Conservation (phyloP, 2,329 filamentous ascomycete species). For the Tricladium varicosporioides region DNA sequence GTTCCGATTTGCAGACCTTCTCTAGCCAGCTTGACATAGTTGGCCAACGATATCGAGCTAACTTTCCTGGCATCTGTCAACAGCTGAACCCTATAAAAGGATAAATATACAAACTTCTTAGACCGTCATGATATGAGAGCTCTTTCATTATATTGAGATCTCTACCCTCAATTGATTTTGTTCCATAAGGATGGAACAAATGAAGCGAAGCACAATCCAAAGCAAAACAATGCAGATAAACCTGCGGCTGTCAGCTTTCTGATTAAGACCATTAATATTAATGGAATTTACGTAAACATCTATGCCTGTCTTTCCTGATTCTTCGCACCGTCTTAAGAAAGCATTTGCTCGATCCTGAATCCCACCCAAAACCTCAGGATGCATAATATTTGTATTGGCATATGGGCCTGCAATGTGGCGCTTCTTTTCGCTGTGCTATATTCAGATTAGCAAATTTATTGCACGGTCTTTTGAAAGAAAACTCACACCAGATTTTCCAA, state of each 20-base stretch:
- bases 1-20: constrained; percentile 69
- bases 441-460: too few species aligned
- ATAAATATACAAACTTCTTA: constrained; percentile 60
- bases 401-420: constrained; percentile 65
- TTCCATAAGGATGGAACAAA: constrained; percentile 64
- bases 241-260: constrained; percentile 12
- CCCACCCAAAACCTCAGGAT: constrained; percentile 50
- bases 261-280: neutral
- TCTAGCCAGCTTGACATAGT: constrained; percentile 97
- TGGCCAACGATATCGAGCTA: constrained; percentile 69
- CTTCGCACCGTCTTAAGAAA: constrained; percentile 53
- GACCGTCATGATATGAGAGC: constrained; percentile 63
- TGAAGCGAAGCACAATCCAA: constrained; percentile 69
- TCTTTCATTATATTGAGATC: constrained; percentile 68
- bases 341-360: constrained; percentile 55
- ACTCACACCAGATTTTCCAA: constrained; percentile 28
- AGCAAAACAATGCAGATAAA: constrained; percentile 60
- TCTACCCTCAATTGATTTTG: constrained; percentile 55
- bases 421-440: constrained; percentile 62
- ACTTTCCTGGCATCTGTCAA: too few species aligned
- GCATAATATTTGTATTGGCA: constrained; percentile 65
- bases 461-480: neutral
- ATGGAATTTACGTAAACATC: constrained; percentile 57
- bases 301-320: constrained; percentile 43
- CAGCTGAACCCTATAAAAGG: neutral